Percentiles rank a stretch among this genome's conserved stretches.
Evolutionary conservation across 176 grass and related monocot species (phyloP).

Genomic region (Lolium rigidum): DNA sequence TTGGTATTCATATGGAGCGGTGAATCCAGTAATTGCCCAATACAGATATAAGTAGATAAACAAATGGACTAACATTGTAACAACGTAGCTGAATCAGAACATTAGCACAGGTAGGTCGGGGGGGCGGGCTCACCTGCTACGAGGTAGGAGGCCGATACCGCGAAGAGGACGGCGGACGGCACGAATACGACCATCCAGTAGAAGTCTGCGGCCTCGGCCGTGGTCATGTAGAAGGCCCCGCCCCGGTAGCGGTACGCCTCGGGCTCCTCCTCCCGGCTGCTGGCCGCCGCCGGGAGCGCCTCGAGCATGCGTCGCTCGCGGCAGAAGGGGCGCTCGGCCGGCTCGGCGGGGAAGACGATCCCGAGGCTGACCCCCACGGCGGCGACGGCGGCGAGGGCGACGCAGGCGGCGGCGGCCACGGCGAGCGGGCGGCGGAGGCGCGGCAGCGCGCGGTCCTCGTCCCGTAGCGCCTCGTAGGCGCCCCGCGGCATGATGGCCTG

Average conservation of each 20-base stretch:
- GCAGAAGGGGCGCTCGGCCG: conserved; percentile 83
- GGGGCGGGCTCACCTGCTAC: conserved; percentile 55
- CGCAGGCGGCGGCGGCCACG: too few relatives aligned
- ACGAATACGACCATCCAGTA: conserved; percentile 98
- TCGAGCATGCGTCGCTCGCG: conserved; percentile 72
- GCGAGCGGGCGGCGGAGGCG: conserved; percentile 15
- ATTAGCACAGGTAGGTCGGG: neutral
- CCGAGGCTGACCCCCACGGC: conserved; percentile 67
- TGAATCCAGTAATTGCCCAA: neutral
- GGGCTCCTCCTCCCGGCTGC: conserved; percentile 70
- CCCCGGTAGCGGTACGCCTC: conserved; percentile 78
- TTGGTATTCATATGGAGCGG: neutral
- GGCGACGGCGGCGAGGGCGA: conserved; percentile 38
- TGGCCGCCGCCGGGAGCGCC: conserved; percentile 69
- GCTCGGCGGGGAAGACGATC: conserved; percentile 84
- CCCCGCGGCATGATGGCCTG: conserved; percentile 85
- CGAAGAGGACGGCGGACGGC: conserved; percentile 68
- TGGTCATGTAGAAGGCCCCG: conserved; percentile 88
- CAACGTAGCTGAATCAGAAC: conserved; percentile 6
- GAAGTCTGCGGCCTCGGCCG: conserved; percentile 90
- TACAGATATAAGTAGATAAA: neutral
- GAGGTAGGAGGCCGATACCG: conserved; percentile 68
- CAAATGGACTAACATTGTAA: neutral
- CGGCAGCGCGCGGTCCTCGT: conserved; percentile 71
- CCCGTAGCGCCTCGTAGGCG: conserved; percentile 60